Evolutionary conservation across 257 asterid species (phyloP).

Genomic region (Gentiana macrophylla): DNA sequence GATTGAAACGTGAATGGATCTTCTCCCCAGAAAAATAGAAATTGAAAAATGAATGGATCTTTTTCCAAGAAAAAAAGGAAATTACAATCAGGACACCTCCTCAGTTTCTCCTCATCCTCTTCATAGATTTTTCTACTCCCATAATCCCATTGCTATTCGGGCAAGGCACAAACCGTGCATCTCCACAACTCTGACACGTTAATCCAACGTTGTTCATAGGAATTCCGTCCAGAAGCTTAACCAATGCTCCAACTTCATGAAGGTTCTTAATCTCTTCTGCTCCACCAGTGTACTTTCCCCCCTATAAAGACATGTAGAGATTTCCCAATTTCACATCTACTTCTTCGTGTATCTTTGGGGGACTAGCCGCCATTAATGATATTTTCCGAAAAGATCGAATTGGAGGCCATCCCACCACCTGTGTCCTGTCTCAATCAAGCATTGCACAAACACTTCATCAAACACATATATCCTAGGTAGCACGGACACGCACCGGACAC

Average conservation of each 20-base stretch:
- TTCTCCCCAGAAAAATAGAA: too few species aligned
- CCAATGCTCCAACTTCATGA: conserved; percentile 41
- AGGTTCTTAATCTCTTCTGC: conserved; percentile 35
- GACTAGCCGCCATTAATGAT: conserved; percentile 36
- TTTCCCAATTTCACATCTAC: conserved; percentile 17
- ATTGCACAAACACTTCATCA: too few species aligned
- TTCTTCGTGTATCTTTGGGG: conserved; percentile 21
- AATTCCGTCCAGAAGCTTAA: conserved; percentile 31
- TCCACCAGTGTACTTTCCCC: conserved; percentile 52
- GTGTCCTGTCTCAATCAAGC: too few species aligned
- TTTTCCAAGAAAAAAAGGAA: too few species aligned
- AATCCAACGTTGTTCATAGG: conserved; percentile 24
- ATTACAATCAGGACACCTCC: too few species aligned
- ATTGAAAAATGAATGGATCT: too few species aligned
- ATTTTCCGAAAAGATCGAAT: conserved; percentile 71
- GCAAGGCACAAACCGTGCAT: conserved; percentile 40
- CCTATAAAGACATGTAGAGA: not conserved
- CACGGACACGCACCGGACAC: too few species aligned
- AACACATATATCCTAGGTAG: not conserved
- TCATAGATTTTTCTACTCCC: conserved; percentile 44
- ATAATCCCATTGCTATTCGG: conserved; percentile 44
- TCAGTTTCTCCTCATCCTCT: conserved; percentile 14
- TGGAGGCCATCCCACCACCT: conserved; percentile 96
- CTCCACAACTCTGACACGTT: conserved; percentile 42
- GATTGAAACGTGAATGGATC: too few species aligned